Evolutionary conservation across 176 grass and related monocot species (phyloP), one percentile per base, ranked within the genome.

Genomic region (Neostapfia colusana): DNA sequence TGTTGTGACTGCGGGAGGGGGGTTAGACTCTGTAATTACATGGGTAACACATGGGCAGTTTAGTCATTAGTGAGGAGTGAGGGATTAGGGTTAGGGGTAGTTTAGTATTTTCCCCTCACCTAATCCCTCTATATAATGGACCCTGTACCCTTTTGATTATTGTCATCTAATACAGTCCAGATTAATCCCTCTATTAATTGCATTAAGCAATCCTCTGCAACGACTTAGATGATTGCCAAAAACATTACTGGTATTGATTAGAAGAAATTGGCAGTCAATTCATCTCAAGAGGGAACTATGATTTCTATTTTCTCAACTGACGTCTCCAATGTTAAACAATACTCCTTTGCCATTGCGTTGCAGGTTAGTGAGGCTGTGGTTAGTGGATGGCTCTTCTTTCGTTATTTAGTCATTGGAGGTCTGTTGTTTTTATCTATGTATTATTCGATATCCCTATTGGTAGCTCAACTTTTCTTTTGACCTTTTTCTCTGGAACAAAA

Each of bases 331-430:
- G 35, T 63, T 57, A 60, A 81, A 75, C 7, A 57, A 40, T 55
- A 50, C 2, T 79, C 61, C 46, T 58, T 83, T 70, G 73, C 70
- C 55, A 42, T 72, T 83, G 34, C 14, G 20, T 83, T 77, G 42
- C 79, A 98, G 95, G 85, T 94, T 83, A 98, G 82, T 86, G 95
- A 98, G 87, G 89, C 95, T 78, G 95, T 98, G 36, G 95, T 98
- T 34, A 98, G 85, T 71, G 89, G 95, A 75, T 98, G 95, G 95
- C 89, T 98, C 64, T 98, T 98, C 84, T 94, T 98, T 55, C 95
- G 95, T 74, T 98, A 98, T 88, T 85, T 98, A 74, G 89, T 98
- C 66, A 92, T 98, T 86, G 95, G 95, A 86, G 91, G 95, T 98
- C 69, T 74, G 49, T 78, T 84, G 40, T 65, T 54, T n/a, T 75